Evolutionary conservation across 495 filamentous ascomycete genomes (phyloP).

Genomic region (Daldinia caldariorum): DNA sequence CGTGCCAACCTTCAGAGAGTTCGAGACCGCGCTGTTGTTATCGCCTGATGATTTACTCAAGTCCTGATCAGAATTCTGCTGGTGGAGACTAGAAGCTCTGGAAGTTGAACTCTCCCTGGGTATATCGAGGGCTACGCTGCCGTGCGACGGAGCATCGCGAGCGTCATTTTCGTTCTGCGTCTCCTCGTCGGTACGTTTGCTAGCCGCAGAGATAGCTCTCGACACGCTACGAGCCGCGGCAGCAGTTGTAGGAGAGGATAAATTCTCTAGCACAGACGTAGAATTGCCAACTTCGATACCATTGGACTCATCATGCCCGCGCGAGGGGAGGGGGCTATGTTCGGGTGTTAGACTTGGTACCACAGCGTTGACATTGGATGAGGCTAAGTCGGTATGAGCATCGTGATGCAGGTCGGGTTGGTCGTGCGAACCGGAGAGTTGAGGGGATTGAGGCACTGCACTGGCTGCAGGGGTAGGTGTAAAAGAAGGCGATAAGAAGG

Average conservation of each 20-base stretch:
- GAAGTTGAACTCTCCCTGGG: slow-evolving; percentile 56
- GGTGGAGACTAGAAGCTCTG: slow-evolving; percentile 57
- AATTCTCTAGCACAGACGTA: slow-evolving; percentile 68
- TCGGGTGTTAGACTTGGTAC: slow-evolving; percentile 38
- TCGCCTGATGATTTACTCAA: slow-evolving; percentile 43
- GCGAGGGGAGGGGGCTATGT: slow-evolving; percentile 32
- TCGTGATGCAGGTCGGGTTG: slow-evolving; percentile 12
- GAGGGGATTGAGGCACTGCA: neutral
- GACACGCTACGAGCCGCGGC: slow-evolving; percentile 68
- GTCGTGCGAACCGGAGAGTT: slow-evolving; percentile 3
- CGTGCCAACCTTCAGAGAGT: slow-evolving; percentile 53
- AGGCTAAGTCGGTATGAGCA: slow-evolving; percentile 15
- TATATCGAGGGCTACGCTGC: slow-evolving; percentile 20
- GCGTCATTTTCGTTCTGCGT: slow-evolving; percentile 54
- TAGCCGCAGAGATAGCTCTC: slow-evolving; percentile 60
- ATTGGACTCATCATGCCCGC: slow-evolving; percentile 35
- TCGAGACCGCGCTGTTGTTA: slow-evolving; percentile 45
- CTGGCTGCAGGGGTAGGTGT: neutral
- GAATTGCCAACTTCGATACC: slow-evolving; percentile 54
- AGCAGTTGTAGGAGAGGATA: slow-evolving; percentile 74
- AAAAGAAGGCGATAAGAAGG: slow-evolving; percentile 16
- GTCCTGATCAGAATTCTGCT: slow-evolving; percentile 46
- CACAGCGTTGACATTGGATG: slow-evolving; percentile 24
- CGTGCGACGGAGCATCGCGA: slow-evolving; percentile 35
- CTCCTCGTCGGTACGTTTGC: slow-evolving; percentile 47